Evolutionary conservation across 1,284 basidiomycete genomes (phyloP), one percentile per base, ranked within the genome.

Genomic region (Salmacisia buchloeana): DNA sequence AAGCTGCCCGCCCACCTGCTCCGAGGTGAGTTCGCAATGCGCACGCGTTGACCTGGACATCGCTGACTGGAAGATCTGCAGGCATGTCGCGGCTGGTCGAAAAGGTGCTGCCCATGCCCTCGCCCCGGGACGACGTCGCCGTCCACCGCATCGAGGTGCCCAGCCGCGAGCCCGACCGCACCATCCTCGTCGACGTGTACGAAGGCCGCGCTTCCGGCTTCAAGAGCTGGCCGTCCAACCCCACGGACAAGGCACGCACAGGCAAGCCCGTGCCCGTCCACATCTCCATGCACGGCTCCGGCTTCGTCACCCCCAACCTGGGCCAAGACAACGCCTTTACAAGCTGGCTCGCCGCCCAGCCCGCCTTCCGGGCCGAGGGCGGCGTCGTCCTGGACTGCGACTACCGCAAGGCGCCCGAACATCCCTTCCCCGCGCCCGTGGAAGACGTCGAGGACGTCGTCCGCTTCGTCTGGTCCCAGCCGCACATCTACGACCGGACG

Each of bases 401-500:
- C 57, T 78, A 78, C 38, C 73, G 76, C 59, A 78, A 78, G 58
- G 70, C 74, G 12, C 76, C 76, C 31, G 74, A 75, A 63, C 61
- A 72, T 46, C 76, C 76, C 7, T 75, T 71, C 58, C 76, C 76
- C 0, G 71, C 67, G 36, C 64, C 67, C 36, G 46, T 63, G 18
- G 63, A 71, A 29, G 71, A 76, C 56, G 64, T 67, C 1, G 64
- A 69, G 23, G 73, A 76, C 35, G 63, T 69, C 21, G 63, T 54
- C 21, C 49, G 49, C 31, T 54, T 33, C 27, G 27, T 54, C 49
- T 29, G 27, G 25, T 54, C 49, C 49, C 31, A 54, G 49, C 49
- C 49, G 6, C 29, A 54, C 49, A 33, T 54, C 49, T 76, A 54
- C 49, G 49, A 54, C 49, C 49, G 49, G 0, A 18, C 60, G 12